Conservation (phyloP, 2,329 filamentous ascomycete species). For the Botrytis deweyae region DNA sequence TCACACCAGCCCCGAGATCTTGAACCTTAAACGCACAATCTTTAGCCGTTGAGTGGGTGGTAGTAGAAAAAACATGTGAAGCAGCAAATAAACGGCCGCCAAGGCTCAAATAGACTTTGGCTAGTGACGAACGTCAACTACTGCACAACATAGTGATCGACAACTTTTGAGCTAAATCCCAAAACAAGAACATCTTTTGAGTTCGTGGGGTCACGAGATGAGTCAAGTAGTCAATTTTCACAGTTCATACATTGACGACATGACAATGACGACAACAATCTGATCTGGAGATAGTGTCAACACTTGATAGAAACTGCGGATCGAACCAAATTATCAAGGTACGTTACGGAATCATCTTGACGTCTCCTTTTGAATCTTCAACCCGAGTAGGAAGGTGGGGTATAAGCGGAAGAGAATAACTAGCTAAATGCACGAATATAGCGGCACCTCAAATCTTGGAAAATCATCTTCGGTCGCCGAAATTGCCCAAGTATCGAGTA, state of each 20-base stretch:
- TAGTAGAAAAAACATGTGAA: not conserved
- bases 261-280: not conserved
- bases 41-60: not conserved
- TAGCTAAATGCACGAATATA: not conserved
- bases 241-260: not conserved
- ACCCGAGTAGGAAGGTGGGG: not conserved
- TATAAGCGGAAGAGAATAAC: not conserved
- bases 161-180: not conserved
- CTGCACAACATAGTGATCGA: not conserved
- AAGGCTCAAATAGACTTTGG: not conserved
- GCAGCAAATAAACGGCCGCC: not conserved
- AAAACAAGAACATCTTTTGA: not conserved
- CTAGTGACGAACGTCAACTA: not conserved
- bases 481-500: not conserved
- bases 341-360: not conserved
- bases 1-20: too few species aligned
- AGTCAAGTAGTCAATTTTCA: not conserved
- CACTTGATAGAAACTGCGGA: not conserved
- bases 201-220: not conserved
- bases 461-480: not conserved
- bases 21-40: not conserved
- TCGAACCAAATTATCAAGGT: not conserved
- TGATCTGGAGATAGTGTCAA: not conserved
- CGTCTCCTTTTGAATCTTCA: not conserved
- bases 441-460: not conserved